phyloP scores from a whole-genome alignment of 208 protist species.

The Crithidia mellificae region DNA sequence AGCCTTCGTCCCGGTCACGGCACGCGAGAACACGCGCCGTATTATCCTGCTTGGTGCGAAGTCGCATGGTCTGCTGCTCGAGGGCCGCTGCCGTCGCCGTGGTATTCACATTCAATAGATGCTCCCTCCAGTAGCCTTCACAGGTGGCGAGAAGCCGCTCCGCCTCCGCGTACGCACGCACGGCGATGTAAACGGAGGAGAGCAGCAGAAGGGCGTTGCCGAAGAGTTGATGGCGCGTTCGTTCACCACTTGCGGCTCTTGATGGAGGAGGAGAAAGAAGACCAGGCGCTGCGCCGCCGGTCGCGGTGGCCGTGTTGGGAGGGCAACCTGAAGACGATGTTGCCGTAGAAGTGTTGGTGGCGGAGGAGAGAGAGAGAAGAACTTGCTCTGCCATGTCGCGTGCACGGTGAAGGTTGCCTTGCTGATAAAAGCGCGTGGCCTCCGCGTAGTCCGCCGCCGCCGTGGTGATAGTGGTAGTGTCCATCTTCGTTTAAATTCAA shows the following conservation, averaged over 20 bases:
- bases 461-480: neutral
- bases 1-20: constrained; percentile 18
- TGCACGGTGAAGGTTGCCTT: constrained; percentile 38
- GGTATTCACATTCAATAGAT: constrained; percentile 21
- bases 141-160: constrained; percentile 64
- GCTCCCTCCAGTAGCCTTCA: constrained; percentile 55
- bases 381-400: constrained; percentile 36
- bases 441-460: constrained; percentile 30
- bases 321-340: neutral
- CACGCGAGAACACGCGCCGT: neutral
- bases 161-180: constrained; percentile 45
- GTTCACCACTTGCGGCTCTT: no score
- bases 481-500: constrained; percentile 5
- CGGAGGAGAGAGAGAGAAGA: constrained; percentile 28
- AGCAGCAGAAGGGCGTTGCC: constrained; percentile 55
- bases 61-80: neutral
- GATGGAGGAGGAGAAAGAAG: no score
- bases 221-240: constrained; percentile 37
- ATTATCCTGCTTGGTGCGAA: neutral
- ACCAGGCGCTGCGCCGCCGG: neutral
- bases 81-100: no score
- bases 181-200: constrained; percentile 46
- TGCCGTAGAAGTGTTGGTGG: neutral
- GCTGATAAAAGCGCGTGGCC: constrained; percentile 25
- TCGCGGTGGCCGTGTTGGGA: neutral